Base-by-base conservation (phyloP, 495 filamentous ascomycete genomes). In the Pseudotulostoma volvatum region DNA sequence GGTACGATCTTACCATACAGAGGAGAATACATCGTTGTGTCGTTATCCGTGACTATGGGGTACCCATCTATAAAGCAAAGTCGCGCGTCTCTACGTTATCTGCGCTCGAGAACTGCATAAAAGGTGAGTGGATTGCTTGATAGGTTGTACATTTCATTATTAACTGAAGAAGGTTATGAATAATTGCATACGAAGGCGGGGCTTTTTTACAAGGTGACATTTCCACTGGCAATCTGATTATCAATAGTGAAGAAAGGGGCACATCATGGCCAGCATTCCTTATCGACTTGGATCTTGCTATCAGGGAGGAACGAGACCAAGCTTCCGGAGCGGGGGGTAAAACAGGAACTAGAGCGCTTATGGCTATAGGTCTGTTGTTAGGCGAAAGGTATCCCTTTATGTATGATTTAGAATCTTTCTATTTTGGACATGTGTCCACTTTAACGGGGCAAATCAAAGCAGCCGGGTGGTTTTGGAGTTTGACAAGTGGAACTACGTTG, bases 341-440 rank as follows among this genome's bases (percentile, higher is more conserved):
- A 44, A 58, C 51, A 15, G 54, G 54, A n/a, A 60, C 51, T 3
- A 54, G 49, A 41, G 49, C 47, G 0, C 60, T 62, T 21, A 59
- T 59, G 44, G 43, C 48, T 9, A 59, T 57, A 32, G 49, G 48
- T 7, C 36, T 31, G 8, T 41, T 55, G 9, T 37, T 48, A n/a
- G 44, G 49, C 5, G 46, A 54, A 36, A 33, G 32, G 38, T 43
- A 51, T 36, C 49, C 40, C 25, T 50, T 48, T 31, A 52, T 52
- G 37, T 47, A 56, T 31, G 47, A 56, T 16, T 55, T 73, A 11
- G 64, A 73, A 50, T 72, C 60, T 15, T 68, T 73, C 47, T 71
- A 71, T 43, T 67, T 39, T 66, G 57, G 60, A 61, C 67, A 36
- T 66, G 53, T 41, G 55, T 68, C 20, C 55, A 68, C 35, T 60